Evolutionary conservation across 2,329 filamentous ascomycete species (phyloP).

Genomic region (Fusarium papillatum): DNA sequence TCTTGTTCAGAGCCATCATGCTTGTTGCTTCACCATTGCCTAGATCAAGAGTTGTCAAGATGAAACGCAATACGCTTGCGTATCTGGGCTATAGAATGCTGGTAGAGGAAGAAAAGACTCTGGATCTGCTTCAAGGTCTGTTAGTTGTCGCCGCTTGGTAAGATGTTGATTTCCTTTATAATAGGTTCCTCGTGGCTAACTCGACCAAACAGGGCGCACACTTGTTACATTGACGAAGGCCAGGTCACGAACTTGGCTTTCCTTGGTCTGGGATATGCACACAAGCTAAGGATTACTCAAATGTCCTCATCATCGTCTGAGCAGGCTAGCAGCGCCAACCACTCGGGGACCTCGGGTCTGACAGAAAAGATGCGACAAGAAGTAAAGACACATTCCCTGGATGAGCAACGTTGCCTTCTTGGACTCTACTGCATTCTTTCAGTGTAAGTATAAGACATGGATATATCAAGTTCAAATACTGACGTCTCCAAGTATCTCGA

Average conservation of each 20-base stretch:
- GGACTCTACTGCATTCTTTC: conserved; percentile 57
- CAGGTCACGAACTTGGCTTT: conserved; percentile 54
- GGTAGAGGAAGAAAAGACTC: conserved; percentile 53
- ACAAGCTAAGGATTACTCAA: conserved; percentile 53
- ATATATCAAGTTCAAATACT: background rate
- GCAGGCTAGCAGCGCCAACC: conserved; percentile 18
- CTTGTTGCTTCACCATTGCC: conserved; percentile 51
- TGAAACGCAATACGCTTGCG: conserved; percentile 55
- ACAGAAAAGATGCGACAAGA: conserved; percentile 28
- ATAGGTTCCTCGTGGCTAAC: background rate
- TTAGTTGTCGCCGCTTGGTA: conserved; percentile 62
- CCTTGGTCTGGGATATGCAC: conserved; percentile 56
- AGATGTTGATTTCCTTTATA: background rate
- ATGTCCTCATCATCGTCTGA: conserved; percentile 16
- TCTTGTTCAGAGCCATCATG: conserved; percentile 55
- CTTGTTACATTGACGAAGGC: conserved; percentile 50
- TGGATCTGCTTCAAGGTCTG: conserved; percentile 62
- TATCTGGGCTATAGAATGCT: conserved; percentile 59
- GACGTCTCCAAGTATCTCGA: conserved; percentile 47
- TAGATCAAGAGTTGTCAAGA: conserved; percentile 50
- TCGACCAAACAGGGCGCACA: conserved; percentile 47
- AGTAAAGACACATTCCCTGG: conserved; percentile 47
- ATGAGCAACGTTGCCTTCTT: conserved; percentile 54
- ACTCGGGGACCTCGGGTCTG: conserved; percentile 23
- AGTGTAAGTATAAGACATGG: conserved; percentile 45